phyloP scores from a whole-genome alignment of 2,329 filamentous ascomycete species.

The Acrocalymma vagum region DNA sequence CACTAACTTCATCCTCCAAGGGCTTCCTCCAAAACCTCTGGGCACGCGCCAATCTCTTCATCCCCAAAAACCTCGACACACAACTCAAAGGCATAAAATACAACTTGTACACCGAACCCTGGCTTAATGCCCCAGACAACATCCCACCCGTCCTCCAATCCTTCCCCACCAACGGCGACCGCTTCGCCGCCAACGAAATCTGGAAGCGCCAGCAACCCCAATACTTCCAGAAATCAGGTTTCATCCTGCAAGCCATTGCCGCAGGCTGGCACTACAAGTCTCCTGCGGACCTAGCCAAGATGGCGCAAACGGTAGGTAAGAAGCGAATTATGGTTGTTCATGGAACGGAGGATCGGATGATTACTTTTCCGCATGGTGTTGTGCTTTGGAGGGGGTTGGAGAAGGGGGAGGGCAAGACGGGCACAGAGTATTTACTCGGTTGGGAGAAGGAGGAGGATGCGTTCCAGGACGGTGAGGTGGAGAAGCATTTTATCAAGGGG shows the following conservation, averaged over 20 bases:
- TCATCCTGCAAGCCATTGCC: slow-evolving; percentile 79
- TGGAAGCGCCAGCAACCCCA: slow-evolving; percentile 70
- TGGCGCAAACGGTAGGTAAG: slow-evolving; percentile 75
- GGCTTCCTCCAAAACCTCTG: slow-evolving; percentile 69
- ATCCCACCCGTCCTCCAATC: slow-evolving; percentile 50
- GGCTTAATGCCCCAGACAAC: slow-evolving; percentile 69
- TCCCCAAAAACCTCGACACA: slow-evolving; percentile 75
- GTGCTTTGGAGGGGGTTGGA: slow-evolving; percentile 75
- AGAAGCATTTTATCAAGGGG: slow-evolving; percentile 70
- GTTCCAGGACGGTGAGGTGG: slow-evolving; percentile 54
- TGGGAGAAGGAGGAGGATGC: slow-evolving; percentile 43
- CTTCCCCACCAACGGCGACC: slow-evolving; percentile 81
- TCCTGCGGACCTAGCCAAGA: slow-evolving; percentile 67
- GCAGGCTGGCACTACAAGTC: slow-evolving; percentile 83
- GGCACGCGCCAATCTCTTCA: slow-evolving; percentile 63
- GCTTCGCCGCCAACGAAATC: slow-evolving; percentile 82
- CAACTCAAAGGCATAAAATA: slow-evolving; percentile 71
- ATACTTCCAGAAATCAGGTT: slow-evolving; percentile 71
- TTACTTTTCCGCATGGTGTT: slow-evolving; percentile 73
- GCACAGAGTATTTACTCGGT: slow-evolving; percentile 43
- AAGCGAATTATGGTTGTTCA: slow-evolving; percentile 81
- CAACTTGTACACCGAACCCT: slow-evolving; percentile 72
- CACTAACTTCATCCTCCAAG: slow-evolving; percentile 57
- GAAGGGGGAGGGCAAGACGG: slow-evolving; percentile 50
- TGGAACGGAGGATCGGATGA: slow-evolving; percentile 80